Evolutionary conservation across 2,329 filamentous ascomycete genomes (phyloP).

Genomic region (Trichothecium roseum): DNA sequence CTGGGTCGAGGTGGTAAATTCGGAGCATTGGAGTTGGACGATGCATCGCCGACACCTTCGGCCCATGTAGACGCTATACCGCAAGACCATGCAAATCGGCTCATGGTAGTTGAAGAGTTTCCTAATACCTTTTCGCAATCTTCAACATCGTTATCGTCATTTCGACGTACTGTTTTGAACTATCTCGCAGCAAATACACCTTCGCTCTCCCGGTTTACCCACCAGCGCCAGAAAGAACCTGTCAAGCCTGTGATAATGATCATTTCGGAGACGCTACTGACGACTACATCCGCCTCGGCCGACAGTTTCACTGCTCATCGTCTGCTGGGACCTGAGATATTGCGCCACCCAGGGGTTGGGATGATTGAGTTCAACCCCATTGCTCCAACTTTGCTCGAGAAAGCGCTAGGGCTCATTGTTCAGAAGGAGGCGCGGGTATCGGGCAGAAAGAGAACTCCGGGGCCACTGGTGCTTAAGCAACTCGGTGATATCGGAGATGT

Average conservation of each 20-base stretch:
- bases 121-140: constrained; percentile 63
- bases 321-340: constrained; percentile 75
- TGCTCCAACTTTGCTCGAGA: constrained; percentile 74
- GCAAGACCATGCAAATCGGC: constrained; percentile 24
- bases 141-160: constrained; percentile 54
- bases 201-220: constrained; percentile 36
- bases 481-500: constrained; percentile 86
- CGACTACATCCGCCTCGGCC: constrained; percentile 71
- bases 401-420: constrained; percentile 72
- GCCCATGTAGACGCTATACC: not conserved
- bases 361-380: constrained; percentile 90
- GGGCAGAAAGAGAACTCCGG: constrained; percentile 63
- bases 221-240: constrained; percentile 28
- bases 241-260: constrained; percentile 75
- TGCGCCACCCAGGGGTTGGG: constrained; percentile 67
- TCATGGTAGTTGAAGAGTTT: constrained; percentile 75
- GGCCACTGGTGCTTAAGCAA: constrained; percentile 64
- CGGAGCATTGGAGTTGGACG: constrained; percentile 50
- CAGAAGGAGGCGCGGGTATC: constrained; percentile 77
- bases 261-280: constrained; percentile 81
- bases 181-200: constrained; percentile 62
- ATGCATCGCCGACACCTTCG: constrained; percentile 15
- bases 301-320: constrained; percentile 92
- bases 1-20: constrained; percentile 73
- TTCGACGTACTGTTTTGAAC: constrained; percentile 64